Conservation (phyloP, 176 grass and related monocot genomes). For the Typha latifolia region DNA sequence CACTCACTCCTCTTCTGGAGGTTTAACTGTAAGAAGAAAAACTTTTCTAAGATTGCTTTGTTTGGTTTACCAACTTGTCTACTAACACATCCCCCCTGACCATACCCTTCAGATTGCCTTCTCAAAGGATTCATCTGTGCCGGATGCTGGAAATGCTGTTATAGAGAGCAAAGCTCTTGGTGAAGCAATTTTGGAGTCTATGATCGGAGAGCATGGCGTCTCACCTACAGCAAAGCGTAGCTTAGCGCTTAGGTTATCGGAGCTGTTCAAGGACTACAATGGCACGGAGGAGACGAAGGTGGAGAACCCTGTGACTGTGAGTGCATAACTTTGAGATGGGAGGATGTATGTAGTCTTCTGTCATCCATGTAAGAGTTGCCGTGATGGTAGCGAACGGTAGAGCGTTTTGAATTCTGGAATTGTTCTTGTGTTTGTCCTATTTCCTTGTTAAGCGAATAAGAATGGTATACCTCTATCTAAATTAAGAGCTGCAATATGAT, state of each 20-base stretch:
- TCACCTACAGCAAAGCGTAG: slow-evolving; percentile 71
- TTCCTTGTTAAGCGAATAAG: too few relatives aligned
- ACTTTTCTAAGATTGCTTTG: background rate
- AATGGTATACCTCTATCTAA: too few relatives aligned
- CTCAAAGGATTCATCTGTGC: slow-evolving; percentile 40
- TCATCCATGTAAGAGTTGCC: too few relatives aligned
- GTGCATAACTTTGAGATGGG: background rate
- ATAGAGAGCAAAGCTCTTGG: slow-evolving; percentile 58
- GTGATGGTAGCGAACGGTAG: too few relatives aligned
- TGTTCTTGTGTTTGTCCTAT: too few relatives aligned
- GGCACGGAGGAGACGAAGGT: background rate
- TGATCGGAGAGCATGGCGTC: slow-evolving; percentile 72
- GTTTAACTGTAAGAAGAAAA: slow-evolving; percentile 38
- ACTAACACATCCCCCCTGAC: background rate
- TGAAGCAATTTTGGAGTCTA: slow-evolving; percentile 66
- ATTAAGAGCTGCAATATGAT: too few relatives aligned
- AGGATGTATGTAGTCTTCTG: too few relatives aligned
- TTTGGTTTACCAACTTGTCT: background rate
- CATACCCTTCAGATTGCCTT: slow-evolving; percentile 46
- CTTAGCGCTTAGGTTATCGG: slow-evolving; percentile 47
- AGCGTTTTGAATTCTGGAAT: too few relatives aligned
- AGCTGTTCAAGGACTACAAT: slow-evolving; percentile 25
- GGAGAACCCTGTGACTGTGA: slow-evolving; percentile 5
- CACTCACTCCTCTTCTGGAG: slow-evolving; percentile 51
- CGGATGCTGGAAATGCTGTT: slow-evolving; percentile 18